Evolutionary conservation across 164 flowering plant species (phyloP).

Genomic region (Taxillus chinensis): DNA sequence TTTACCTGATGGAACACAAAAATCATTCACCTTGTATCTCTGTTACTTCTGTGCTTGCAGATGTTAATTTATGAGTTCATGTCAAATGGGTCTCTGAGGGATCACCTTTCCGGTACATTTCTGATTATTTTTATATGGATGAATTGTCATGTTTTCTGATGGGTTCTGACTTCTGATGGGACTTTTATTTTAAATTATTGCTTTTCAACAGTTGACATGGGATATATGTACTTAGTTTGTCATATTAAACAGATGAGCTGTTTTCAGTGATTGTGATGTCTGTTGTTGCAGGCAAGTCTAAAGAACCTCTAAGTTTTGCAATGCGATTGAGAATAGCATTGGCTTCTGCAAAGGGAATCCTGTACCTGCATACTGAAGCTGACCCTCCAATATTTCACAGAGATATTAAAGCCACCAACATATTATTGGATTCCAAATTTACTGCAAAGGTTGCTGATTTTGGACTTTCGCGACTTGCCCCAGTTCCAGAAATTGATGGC

Average conservation of each 20-base stretch:
- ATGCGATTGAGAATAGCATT: slow-evolving; percentile 59
- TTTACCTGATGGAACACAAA: background rate
- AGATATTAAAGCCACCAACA: slow-evolving; percentile 87
- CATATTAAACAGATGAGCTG: background rate
- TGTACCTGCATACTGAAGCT: slow-evolving; percentile 86
- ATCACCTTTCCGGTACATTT: slow-evolving; percentile 2
- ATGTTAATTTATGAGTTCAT: slow-evolving; percentile 4
- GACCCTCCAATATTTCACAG: slow-evolving; percentile 92
- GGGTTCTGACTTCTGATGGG: background rate
- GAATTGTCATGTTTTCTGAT: background rate
- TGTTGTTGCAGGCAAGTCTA: slow-evolving; percentile 32
- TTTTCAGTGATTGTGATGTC: background rate
- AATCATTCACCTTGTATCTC: background rate
- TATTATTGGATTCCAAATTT: slow-evolving; percentile 56
- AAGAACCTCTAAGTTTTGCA: slow-evolving; percentile 42
- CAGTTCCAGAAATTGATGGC: slow-evolving; percentile 70
- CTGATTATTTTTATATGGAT: slow-evolving; percentile 2
- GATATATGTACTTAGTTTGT: background rate
- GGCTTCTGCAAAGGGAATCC: slow-evolving; percentile 78
- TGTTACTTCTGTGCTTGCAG: background rate
- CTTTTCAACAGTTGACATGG: background rate
- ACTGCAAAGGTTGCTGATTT: slow-evolving; percentile 88
- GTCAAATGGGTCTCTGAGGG: slow-evolving; percentile 6
- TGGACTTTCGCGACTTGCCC: slow-evolving; percentile 88
- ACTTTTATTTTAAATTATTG: background rate